Evolutionary conservation across 495 filamentous ascomycete genomes (phyloP).

Genomic region (Trichoderma erinaceum): DNA sequence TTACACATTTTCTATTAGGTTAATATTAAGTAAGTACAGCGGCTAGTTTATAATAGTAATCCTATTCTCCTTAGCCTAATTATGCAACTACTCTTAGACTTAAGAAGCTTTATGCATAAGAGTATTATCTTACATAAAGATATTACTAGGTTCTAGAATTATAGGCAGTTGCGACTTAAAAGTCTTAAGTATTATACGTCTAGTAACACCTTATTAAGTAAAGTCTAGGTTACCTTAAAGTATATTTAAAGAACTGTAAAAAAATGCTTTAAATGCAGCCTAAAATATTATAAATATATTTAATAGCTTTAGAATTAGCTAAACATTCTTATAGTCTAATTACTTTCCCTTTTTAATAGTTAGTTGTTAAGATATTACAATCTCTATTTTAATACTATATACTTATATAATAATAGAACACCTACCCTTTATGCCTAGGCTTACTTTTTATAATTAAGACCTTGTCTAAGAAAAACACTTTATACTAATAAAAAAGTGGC

Average conservation of each 20-base stretch:
- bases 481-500: constrained; percentile 6
- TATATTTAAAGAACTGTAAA: constrained; percentile 15
- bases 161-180: constrained; percentile 8
- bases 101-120: constrained; percentile 12
- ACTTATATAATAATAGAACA: constrained; percentile 11
- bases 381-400: constrained; percentile 10
- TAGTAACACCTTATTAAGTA: constrained; percentile 6
- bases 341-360: constrained; percentile 11
- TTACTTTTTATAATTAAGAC: constrained; percentile 11
- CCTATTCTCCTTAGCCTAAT: constrained; percentile 9
- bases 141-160: constrained; percentile 15
- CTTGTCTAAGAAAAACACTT: constrained; percentile 12
- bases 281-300: constrained; percentile 13
- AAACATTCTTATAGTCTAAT: constrained; percentile 2
- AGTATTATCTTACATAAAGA: constrained; percentile 18
- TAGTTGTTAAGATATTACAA: constrained; percentile 6
- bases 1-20: constrained; percentile 17
- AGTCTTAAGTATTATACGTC: constrained; percentile 15
- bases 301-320: not conserved
- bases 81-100: constrained; percentile 15
- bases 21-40: constrained; percentile 18
- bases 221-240: constrained; percentile 16
- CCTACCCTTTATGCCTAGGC: not conserved
- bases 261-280: constrained; percentile 5
- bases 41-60: constrained; percentile 15